Evolutionary conservation across 2,329 filamentous ascomycete species (phyloP).

Genomic region (Paecilomyces variotii): DNA sequence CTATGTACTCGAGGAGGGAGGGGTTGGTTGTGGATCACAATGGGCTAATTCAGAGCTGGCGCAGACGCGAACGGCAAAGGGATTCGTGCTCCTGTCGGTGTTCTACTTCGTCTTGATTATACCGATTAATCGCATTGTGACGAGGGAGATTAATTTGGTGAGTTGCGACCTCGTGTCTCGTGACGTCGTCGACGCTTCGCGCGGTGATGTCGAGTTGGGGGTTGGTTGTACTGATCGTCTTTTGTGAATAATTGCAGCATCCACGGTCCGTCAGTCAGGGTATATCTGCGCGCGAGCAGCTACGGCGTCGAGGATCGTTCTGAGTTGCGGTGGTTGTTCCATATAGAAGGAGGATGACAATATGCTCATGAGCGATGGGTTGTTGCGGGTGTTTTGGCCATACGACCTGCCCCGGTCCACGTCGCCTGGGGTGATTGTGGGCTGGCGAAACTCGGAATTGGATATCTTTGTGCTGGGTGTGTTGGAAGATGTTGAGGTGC

Average conservation of each 20-base stretch:
- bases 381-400: conserved; percentile 99
- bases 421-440: conserved; percentile 77
- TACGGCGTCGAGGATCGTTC: conserved; percentile 90
- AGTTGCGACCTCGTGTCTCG: conserved; percentile 24
- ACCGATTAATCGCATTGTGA: conserved; percentile 74
- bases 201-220: background rate
- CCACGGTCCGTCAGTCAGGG: conserved; percentile 69
- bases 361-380: conserved; percentile 64
- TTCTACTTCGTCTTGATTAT: conserved; percentile 79
- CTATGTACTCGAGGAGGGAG: background rate
- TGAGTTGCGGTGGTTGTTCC: conserved; percentile 39
- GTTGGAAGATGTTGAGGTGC: conserved; percentile 81
- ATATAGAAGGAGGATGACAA: conserved; percentile 42
- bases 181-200: background rate
- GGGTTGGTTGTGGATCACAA: background rate
- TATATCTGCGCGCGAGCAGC: conserved; percentile 90
- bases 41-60: background rate
- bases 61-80: conserved; percentile 77
- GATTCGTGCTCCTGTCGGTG: conserved; percentile 71
- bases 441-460: conserved; percentile 86
- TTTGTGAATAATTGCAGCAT: conserved; percentile 50
- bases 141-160: conserved; percentile 72
- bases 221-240: conserved; percentile 2
- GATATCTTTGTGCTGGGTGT: conserved; percentile 88
- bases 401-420: conserved; percentile 68